These are phyloP conservation scores for Lavandula angustifolia DNA, from an alignment of 257 asterid species.

Conservation along the genomic window DNA sequence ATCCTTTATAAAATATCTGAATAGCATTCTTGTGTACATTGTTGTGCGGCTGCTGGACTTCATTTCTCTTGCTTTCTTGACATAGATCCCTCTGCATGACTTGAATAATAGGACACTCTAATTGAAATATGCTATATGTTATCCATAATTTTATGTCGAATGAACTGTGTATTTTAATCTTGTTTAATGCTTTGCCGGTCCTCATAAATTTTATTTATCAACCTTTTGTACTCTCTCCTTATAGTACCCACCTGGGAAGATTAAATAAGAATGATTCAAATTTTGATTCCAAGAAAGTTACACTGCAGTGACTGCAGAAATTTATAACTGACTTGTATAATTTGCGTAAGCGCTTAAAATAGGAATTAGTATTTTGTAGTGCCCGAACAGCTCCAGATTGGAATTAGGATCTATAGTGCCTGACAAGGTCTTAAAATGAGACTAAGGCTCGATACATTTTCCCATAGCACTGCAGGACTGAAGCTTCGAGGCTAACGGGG, in stretches of 20 bases:
- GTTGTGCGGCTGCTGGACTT: conserved; percentile 14
- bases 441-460: no score
- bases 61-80: conserved; percentile 24
- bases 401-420: no score
- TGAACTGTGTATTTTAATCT: conserved; percentile 23
- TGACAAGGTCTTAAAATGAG: no score
- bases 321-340: not conserved
- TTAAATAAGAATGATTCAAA: not conserved
- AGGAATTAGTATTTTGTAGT: no score
- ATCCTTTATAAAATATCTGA: conserved; percentile 1
- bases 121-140: not conserved
- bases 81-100: conserved; percentile 18
- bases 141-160: conserved; percentile 1
- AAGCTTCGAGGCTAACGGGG: no score
- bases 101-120: not conserved
- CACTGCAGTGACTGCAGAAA: conserved; percentile 8
- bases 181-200: conserved; percentile 14
- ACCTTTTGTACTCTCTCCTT: conserved; percentile 10
- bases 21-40: not conserved
- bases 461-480: no score
- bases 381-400: no score
- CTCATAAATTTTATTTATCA: not conserved
- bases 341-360: not conserved
- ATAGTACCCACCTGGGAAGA: conserved; percentile 3
- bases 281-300: not conserved